Evolutionary conservation across 345 rosid genomes (phyloP), one percentile per base, ranked within the genome.

Genomic region (Dipteronia sinensis): DNA sequence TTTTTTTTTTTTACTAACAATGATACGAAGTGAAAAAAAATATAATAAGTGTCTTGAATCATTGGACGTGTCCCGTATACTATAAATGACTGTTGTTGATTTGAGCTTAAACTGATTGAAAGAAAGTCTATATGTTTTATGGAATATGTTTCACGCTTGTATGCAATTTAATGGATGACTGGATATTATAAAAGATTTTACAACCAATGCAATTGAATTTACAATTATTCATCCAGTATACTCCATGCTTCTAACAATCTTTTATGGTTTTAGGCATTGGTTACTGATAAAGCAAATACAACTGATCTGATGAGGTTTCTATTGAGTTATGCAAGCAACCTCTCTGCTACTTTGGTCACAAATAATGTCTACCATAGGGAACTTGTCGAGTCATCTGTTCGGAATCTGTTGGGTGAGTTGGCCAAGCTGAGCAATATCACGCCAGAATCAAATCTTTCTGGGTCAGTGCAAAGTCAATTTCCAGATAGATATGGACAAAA

Each of bases 301-400:
- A 78, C 90, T 61, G 99, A 96, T 85, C 78, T 96, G 84, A 90
- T 91, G 97, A 94, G 80, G 85, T 84, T 84, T 86, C 79, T 96
- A 67, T 79, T 96, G 87, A 90, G 93, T 80, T 90, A 85, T 84
- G 89, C 87, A 62, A 83, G 91, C 86, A 84, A 76, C 79, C 64
- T 78, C 59, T 27, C 71, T 74, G 76, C 80, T 73, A 75, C 85
- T 53, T 67, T 81, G 34, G 88, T 78, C 65, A 72, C 74, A 75
- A 77, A 77, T 20, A 83, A 66, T 76, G 63, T 76, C 31, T 78
- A 75, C 44, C 84, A 73, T 79, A 72, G 69, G 66, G 92, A 87
- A 62, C 76, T 74, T 80, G 84, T 89, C 71, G 92, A 86, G 74
- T 76, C 86, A 56, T 91, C 96, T 65, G 86, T 91, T 27, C 89